Evolutionary conservation across 345 rosid species (phyloP).

Genomic region (Eucalyptus polyanthemos): DNA sequence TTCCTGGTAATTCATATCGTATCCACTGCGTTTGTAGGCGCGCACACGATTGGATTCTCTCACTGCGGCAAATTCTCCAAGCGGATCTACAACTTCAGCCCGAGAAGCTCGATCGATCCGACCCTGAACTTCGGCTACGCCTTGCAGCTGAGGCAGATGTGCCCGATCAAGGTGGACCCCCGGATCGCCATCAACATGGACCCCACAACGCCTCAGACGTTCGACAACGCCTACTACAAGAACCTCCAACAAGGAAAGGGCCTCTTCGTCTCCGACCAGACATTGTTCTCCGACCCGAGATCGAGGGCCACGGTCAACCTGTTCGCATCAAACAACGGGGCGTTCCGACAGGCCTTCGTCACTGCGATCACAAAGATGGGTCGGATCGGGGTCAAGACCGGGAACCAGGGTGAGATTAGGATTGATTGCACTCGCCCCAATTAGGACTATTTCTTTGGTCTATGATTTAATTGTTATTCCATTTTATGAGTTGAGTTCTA

Average conservation of each 20-base stretch:
- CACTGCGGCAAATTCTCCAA: constrained; percentile 61
- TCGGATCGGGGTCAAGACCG: constrained; percentile 55
- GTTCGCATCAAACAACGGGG: constrained; percentile 38
- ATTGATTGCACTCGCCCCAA: constrained; percentile 43
- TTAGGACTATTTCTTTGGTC: background rate
- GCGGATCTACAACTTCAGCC: constrained; percentile 59
- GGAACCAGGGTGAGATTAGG: constrained; percentile 64
- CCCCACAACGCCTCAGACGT: constrained; percentile 49
- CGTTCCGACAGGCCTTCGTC: constrained; percentile 54
- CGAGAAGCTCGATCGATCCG: constrained; percentile 37
- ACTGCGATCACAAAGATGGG: constrained; percentile 70
- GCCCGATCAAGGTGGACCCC: constrained; percentile 50
- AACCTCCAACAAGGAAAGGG: constrained; percentile 75
- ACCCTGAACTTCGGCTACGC: constrained; percentile 46
- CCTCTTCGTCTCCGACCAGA: constrained; percentile 56
- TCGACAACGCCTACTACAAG: constrained; percentile 68
- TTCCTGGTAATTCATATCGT: background rate
- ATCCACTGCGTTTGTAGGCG: constrained; percentile 17
- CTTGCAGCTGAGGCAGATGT: constrained; percentile 44
- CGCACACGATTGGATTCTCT: constrained; percentile 69
- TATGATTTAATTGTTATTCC: background rate
- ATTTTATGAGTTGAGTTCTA: background rate
- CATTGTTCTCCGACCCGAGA: constrained; percentile 47
- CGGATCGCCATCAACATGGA: constrained; percentile 80
- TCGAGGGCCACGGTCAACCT: constrained; percentile 43